Conservation (phyloP, 2,329 filamentous ascomycete genomes). For the Apiospora koreana region DNA sequence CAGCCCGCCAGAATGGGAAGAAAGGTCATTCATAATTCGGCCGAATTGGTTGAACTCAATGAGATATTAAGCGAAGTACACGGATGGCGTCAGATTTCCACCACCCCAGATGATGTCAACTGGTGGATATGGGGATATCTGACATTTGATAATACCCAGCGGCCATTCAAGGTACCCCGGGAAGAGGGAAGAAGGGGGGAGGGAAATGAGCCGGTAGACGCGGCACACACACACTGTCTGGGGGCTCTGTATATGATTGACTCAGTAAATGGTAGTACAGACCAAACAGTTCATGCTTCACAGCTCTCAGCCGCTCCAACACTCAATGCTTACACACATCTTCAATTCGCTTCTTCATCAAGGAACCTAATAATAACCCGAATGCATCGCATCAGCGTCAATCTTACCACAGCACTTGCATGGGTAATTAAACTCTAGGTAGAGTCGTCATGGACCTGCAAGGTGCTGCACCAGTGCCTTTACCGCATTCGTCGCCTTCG, state of each 20-base stretch:
- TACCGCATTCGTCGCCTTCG: background rate
- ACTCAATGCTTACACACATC: background rate
- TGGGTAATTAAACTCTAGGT: background rate
- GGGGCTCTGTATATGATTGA: background rate
- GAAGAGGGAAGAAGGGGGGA: too few species aligned
- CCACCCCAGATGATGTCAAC: background rate
- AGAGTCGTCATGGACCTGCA: background rate
- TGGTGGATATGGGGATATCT: background rate
- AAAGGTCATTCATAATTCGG: too few species aligned
- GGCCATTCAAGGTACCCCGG: background rate
- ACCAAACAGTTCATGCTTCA: background rate
- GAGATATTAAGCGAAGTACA: background rate
- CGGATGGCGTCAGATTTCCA: background rate
- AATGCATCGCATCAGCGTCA: background rate
- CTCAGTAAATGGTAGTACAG: background rate
- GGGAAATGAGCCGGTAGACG: background rate
- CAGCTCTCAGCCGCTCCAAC: background rate
- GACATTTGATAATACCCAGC: background rate
- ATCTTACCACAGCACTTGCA: too few species aligned
- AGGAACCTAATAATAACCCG: background rate
- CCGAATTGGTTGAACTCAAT: background rate
- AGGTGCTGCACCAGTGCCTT: background rate
- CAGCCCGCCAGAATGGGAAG: background rate
- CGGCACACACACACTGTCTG: background rate
- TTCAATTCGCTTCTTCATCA: background rate